A percentile compares a stretch with the other conserved stretches of the same genome.
These are phyloP conservation scores for Fusarium xylarioides DNA, from an alignment of 2,329 filamentous ascomycete genomes.

Conservation along the genomic window DNA sequence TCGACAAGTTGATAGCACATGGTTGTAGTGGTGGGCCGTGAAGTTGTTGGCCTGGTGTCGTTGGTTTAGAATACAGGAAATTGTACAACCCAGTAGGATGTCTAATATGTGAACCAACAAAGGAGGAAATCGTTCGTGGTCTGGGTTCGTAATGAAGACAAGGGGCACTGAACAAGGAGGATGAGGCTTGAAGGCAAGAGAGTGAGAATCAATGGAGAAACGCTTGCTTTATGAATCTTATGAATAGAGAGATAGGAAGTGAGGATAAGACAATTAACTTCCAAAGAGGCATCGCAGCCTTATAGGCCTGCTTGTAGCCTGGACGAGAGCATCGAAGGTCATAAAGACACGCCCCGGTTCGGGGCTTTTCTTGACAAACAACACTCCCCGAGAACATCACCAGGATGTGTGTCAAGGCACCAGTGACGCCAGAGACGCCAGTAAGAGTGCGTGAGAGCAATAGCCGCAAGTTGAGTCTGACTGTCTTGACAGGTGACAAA, in stretches of 20 bases:
- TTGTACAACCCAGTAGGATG: constrained; percentile 3
- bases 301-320: constrained; percentile 56
- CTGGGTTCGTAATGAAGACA: not conserved
- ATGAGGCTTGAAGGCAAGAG: constrained; percentile 13
- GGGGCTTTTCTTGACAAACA: constrained; percentile 17
- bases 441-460: constrained; percentile 41
- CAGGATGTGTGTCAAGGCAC: constrained; percentile 42
- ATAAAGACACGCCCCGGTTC: constrained; percentile 35
- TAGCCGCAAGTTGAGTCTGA: constrained; percentile 45
- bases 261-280: constrained; percentile 43
- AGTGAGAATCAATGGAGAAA: constrained; percentile 9
- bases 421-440: constrained; percentile 44
- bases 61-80: constrained; percentile 12
- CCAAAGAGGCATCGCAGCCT: constrained; percentile 61
- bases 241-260: constrained; percentile 34
- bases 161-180: constrained; percentile 6
- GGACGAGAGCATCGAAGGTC: constrained; percentile 31
- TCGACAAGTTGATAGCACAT: constrained; percentile 94
- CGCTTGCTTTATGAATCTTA: constrained; percentile 21
- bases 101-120: constrained; percentile 5
- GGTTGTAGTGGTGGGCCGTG: constrained; percentile 40
- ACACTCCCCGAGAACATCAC: constrained; percentile 25
- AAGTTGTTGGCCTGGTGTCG: constrained; percentile 27
- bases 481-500: constrained; percentile 46
- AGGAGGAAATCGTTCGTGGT: constrained; percentile 5